Conservation (phyloP, 2,329 filamentous ascomycete species). For the Fusarium haematococcum region DNA sequence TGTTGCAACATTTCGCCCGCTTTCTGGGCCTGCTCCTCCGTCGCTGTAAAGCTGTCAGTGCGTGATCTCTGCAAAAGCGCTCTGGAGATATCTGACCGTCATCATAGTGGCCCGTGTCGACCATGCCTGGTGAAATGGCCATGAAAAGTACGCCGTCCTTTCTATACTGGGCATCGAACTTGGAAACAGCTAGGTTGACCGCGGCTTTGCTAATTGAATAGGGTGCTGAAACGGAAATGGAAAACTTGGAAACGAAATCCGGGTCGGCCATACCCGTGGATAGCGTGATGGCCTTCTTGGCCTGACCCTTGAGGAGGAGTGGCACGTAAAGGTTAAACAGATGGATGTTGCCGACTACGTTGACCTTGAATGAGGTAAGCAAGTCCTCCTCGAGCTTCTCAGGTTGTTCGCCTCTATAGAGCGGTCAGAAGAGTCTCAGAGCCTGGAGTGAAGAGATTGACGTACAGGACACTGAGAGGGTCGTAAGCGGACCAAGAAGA, state of each 20-base stretch:
- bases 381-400: constrained; percentile 31
- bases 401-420: constrained; percentile 19
- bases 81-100: constrained; percentile 34
- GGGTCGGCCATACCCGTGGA: constrained; percentile 61
- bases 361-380: constrained; percentile 53
- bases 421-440: background rate
- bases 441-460: background rate
- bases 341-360: constrained; percentile 65
- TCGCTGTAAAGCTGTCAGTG: constrained; percentile 26
- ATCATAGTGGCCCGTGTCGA: constrained; percentile 54
- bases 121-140: constrained; percentile 62
- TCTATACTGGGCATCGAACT: constrained; percentile 63
- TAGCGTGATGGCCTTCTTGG: constrained; percentile 67
- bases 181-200: constrained; percentile 63
- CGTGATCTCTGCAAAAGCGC: background rate
- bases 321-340: constrained; percentile 66
- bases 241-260: constrained; percentile 53
- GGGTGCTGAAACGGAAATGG: constrained; percentile 49
- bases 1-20: constrained; percentile 42
- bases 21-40: constrained; percentile 41
- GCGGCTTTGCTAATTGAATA: constrained; percentile 66
- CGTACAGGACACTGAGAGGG: constrained; percentile 28
- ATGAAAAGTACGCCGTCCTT: constrained; percentile 65
- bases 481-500: constrained; percentile 41
- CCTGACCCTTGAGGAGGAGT: constrained; percentile 60